Conservation (phyloP, 2,329 filamentous ascomycete genomes). For the Hypoxylon sp. region DNA sequence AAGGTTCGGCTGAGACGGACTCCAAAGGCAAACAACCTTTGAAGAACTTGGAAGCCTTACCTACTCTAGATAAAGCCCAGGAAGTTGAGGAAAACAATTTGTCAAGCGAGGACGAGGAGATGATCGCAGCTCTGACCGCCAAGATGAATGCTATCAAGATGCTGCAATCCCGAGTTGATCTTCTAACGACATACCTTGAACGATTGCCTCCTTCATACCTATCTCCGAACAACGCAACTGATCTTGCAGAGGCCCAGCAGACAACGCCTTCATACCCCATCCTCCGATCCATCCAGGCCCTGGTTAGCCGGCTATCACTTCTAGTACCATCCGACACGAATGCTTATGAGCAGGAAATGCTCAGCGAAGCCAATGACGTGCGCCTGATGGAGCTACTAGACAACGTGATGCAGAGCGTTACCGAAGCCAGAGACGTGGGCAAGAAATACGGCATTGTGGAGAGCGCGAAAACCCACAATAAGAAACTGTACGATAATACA, state of each 20-base stretch:
- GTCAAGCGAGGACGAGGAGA: constrained; percentile 73
- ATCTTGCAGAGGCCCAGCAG: constrained; percentile 54
- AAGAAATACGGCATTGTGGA: constrained; percentile 79
- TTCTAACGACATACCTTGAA: constrained; percentile 83
- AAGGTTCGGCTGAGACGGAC: constrained; percentile 61
- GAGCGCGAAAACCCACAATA: constrained; percentile 51
- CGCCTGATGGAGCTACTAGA: constrained; percentile 83
- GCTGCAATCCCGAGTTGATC: constrained; percentile 82
- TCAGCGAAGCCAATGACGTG: constrained; percentile 87
- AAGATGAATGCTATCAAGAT: constrained; percentile 96
- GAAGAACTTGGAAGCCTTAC: constrained; percentile 53
- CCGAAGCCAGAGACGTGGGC: constrained; percentile 79
- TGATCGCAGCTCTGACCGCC: constrained; percentile 79
- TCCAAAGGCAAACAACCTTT: constrained; percentile 67
- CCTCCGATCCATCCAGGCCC: constrained; percentile 88
- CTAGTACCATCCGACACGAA: constrained; percentile 79
- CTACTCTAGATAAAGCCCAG: constrained; percentile 46
- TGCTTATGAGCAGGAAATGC: constrained; percentile 78
- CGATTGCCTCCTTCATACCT: constrained; percentile 77
- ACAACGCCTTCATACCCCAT: constrained; percentile 76
- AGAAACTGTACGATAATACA: constrained; percentile 42
- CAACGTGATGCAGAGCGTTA: constrained; percentile 79
- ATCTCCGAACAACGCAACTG: constrained; percentile 59
- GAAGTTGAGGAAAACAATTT: constrained; percentile 62
- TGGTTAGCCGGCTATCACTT: constrained; percentile 86